Evolutionary conservation across 257 asterid species (phyloP).

Genomic region (Nyctanthes arbortristis): DNA sequence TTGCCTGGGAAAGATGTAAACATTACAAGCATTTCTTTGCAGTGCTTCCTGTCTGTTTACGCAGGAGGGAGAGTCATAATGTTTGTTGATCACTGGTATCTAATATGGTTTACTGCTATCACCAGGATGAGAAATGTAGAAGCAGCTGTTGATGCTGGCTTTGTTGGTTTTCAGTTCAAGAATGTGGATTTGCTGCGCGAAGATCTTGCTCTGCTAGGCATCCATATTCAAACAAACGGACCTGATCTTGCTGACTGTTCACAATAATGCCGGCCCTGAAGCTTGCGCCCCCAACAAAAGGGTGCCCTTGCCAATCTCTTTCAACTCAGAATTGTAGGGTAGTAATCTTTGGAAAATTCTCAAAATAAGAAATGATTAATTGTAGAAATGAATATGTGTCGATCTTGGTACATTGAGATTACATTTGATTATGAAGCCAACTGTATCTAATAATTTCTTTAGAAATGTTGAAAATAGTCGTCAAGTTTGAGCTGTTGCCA

Average conservation of each 20-base stretch:
- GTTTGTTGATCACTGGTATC: slow-evolving; percentile 1
- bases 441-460: not conserved
- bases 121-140: slow-evolving; percentile 75
- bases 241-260: slow-evolving; percentile 29
- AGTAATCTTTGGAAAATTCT: not conserved
- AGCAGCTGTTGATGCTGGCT: slow-evolving; percentile 72
- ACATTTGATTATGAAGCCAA: not conserved
- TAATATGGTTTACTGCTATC: slow-evolving; percentile 11
- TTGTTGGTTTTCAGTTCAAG: slow-evolving; percentile 69
- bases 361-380: not conserved
- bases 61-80: not conserved
- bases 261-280: not conserved
- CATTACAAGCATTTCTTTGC: not conserved
- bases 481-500: too few species aligned
- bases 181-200: slow-evolving; percentile 50
- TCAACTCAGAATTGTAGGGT: not conserved
- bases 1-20: not conserved
- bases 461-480: not conserved
- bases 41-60: not conserved
- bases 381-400: not conserved
- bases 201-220: slow-evolving; percentile 55
- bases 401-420: not conserved
- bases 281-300: too few species aligned
- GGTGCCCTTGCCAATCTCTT: not conserved
- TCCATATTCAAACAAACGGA: slow-evolving; percentile 33